Conservation (phyloP, 805 yeast species). For the Tetrapisispora namnaoensis region DNA sequence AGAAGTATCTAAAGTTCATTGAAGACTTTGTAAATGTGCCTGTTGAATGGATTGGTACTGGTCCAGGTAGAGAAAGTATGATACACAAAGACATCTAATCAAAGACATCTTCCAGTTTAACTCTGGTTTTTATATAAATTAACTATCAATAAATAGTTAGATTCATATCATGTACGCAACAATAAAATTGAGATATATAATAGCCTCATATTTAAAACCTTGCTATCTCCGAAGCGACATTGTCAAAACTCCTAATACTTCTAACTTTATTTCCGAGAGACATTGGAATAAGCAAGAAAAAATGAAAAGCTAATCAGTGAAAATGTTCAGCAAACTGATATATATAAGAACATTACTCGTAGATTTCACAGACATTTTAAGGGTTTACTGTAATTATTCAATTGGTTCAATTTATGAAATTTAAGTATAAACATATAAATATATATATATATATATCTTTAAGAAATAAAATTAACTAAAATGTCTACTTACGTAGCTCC, state of each 20-base stretch:
- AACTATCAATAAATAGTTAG: too few species aligned
- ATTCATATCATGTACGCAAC: neutral
- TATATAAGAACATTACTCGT: too few species aligned
- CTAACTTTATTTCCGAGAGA: too few species aligned
- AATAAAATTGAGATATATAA: neutral
- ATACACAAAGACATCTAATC: conserved; percentile 40
- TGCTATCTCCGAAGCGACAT: neutral
- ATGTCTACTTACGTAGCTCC: conserved; percentile 25
- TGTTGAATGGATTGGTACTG: conserved; percentile 95
- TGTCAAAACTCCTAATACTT: neutral
- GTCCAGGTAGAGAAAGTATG: conserved; percentile 95
- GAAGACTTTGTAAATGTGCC: conserved; percentile 80
- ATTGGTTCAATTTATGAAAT: too few species aligned
- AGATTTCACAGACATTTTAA: too few species aligned
- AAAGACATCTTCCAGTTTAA: neutral
- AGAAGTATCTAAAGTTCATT: conserved; percentile 72
- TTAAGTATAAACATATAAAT: too few species aligned
- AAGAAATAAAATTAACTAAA: too few species aligned
- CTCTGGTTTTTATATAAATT: neutral
- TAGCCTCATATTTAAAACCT: neutral
- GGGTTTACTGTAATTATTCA: too few species aligned
- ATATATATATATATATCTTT: too few species aligned
- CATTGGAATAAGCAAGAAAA: too few species aligned
- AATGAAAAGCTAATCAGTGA: too few species aligned
- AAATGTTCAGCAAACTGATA: too few species aligned